A percentile compares a stretch with the other conserved stretches of the same genome.
Evolutionary conservation across 805 yeast genomes (phyloP).

Genomic region (Sungouiozyma ichnusensis): DNA sequence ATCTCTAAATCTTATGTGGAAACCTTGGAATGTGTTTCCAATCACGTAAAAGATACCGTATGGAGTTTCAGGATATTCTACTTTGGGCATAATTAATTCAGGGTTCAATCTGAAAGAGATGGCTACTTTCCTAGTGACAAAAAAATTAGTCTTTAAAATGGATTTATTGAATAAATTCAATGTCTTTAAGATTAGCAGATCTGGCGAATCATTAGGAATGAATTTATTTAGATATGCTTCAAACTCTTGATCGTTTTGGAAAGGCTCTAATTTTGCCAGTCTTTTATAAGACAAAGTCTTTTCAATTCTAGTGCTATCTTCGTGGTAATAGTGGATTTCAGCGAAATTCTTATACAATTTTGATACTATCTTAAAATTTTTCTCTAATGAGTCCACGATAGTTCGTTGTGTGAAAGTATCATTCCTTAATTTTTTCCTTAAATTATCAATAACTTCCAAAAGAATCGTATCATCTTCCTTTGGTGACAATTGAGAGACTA

Average conservation of each 20-base stretch:
- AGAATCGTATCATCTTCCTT: constrained; percentile 50
- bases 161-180: constrained; percentile 76
- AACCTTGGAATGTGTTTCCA: constrained; percentile 94
- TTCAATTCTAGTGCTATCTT: constrained; percentile 36
- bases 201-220: constrained; percentile 69
- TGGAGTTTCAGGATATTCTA: constrained; percentile 88
- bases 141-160: constrained; percentile 87
- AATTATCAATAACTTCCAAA: constrained; percentile 60
- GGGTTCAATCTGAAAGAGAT: constrained; percentile 87
- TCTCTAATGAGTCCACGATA: constrained; percentile 64
- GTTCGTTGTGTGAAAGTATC: constrained; percentile 86
- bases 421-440: constrained; percentile 81
- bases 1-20: constrained; percentile 94
- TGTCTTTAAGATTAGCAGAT: constrained; percentile 69
- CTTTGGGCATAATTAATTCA: constrained; percentile 57
- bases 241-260: constrained; percentile 66
- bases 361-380: constrained; percentile 61
- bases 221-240: constrained; percentile 53
- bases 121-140: constrained; percentile 89
- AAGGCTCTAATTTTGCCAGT: constrained; percentile 64
- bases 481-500: constrained; percentile 53
- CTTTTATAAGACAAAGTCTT: constrained; percentile 82
- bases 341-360: constrained; percentile 88
- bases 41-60: constrained; percentile 92
- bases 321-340: constrained; percentile 71